Evolutionary conservation across 768 basidiomycete genomes (phyloP).

Genomic region (Podaxis pistillaris): DNA sequence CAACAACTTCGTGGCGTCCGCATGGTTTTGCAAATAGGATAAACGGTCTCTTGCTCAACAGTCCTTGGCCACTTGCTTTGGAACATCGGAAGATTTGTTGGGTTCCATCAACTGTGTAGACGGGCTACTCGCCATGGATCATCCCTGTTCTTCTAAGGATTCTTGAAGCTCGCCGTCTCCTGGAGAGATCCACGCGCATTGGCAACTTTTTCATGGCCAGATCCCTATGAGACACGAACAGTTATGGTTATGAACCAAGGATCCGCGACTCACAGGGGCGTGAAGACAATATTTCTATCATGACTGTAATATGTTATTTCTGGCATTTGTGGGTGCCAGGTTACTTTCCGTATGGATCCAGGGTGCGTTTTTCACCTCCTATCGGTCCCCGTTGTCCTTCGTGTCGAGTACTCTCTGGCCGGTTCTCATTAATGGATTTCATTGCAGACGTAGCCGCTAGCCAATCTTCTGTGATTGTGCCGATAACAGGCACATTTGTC

Average conservation of each 20-base stretch:
- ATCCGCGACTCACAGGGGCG: neutral
- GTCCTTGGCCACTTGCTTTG: neutral
- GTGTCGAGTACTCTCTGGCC: neutral
- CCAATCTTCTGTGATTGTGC: slow-evolving; percentile 8
- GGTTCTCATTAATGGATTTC: neutral
- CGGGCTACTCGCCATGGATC: neutral
- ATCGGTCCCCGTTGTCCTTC: neutral
- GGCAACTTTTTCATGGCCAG: neutral
- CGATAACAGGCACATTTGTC: neutral
- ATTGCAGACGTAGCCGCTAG: neutral
- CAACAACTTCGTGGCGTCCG: slow-evolving; percentile 6
- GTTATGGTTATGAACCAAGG: neutral
- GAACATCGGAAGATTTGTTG: neutral
- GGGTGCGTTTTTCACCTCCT: neutral
- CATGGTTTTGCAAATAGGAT: slow-evolving; percentile 1
- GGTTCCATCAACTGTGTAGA: neutral
- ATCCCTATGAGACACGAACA: neutral
- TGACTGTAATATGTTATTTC: neutral
- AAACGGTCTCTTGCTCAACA: neutral
- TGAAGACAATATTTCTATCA: slow-evolving; percentile 1
- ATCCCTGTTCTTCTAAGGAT: neutral
- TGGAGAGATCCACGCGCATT: neutral
- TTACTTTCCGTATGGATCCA: neutral
- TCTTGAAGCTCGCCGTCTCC: neutral
- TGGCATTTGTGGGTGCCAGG: neutral